Evolutionary conservation across 768 basidiomycete species (phyloP).

Genomic region (Mycena chlorophos): DNA sequence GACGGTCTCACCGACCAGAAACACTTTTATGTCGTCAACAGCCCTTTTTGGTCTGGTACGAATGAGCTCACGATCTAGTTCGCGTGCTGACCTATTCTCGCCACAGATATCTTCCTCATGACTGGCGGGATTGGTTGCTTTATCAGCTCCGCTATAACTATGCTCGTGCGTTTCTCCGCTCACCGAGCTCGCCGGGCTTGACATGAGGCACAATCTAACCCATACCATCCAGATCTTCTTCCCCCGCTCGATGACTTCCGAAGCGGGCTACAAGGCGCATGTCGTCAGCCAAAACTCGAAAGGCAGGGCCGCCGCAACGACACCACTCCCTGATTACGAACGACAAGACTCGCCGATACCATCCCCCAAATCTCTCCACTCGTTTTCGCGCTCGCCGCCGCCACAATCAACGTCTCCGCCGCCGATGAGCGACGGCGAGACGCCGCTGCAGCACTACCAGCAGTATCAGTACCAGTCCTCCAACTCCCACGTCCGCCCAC

Average conservation of each 20-base stretch:
- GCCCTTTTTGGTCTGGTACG: conserved; percentile 65
- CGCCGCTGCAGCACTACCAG: conserved; percentile 18
- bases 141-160: conserved; percentile 77
- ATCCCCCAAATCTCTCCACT: conserved; percentile 15
- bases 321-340: conserved; percentile 30
- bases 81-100: conserved; percentile 35
- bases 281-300: conserved; percentile 28
- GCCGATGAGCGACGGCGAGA: conserved; percentile 2
- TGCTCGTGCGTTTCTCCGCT: conserved; percentile 54
- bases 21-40: conserved; percentile 45
- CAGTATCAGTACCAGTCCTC: conserved; percentile 4
- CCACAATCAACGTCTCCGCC: background rate
- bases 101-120: conserved; percentile 68
- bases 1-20: conserved; percentile 58
- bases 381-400: conserved; percentile 3
- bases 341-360: conserved; percentile 26
- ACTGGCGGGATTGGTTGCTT: conserved; percentile 73
- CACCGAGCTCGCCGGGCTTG: background rate
- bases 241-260: conserved; percentile 68
- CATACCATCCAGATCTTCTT: conserved; percentile 66
- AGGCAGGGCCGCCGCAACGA: conserved; percentile 28
- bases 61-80: conserved; percentile 6
- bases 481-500: conserved; percentile 16
- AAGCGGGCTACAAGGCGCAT: conserved; percentile 60
- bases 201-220: background rate